Base-by-base conservation (phyloP, 768 basidiomycete genomes). In the Hemileccinum rubropunctum region DNA sequence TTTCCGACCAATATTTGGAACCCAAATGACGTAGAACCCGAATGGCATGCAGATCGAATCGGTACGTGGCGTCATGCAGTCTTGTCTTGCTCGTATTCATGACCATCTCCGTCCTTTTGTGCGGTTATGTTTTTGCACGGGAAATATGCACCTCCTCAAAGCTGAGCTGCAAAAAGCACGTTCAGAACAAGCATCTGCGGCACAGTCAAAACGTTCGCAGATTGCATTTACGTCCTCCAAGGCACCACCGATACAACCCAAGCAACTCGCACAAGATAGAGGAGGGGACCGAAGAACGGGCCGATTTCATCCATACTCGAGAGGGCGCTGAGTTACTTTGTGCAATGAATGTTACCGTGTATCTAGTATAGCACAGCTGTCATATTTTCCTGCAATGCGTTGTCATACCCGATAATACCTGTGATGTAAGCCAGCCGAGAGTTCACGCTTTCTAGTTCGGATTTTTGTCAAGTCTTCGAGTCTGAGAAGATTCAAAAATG, bases 1-100 rank as follows among this genome's bases (percentile, higher is more conserved):
- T 94, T 95, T 61, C 86, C 89, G 9, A 49, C 72, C 15, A 72
- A 75, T 8, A 69, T 89, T 1, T 98, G 95, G 86, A 79, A 88
- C 60, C 84, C 91, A 13, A 68, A 77, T 33, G 78, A 79, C 35
- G 71, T 88, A 20, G 63, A 74, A 45, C 72, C 79, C 1, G 84
- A 82, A 33, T 95, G 92, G 84, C 85, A 79, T 58, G 85, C 92
- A 2, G 80, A 83, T 32, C 78, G 76, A 58, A 82, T 97, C 60
- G 90, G 91, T 92, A 71, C 70, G 87, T 67, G 42, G 36, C 50
- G 50, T 41, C 41, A 28, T 34, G 28, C 34, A 26, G 35, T 43
- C 30, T 38, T 15, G 17, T 53, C 37, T 35, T 37, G 58, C 65
- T 65, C 48, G 63, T 71, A 56, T 68, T 65, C 51, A 57, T 59